phyloP scores from a whole-genome alignment of 768 basidiomycete species.

The Podaxis sp. region DNA sequence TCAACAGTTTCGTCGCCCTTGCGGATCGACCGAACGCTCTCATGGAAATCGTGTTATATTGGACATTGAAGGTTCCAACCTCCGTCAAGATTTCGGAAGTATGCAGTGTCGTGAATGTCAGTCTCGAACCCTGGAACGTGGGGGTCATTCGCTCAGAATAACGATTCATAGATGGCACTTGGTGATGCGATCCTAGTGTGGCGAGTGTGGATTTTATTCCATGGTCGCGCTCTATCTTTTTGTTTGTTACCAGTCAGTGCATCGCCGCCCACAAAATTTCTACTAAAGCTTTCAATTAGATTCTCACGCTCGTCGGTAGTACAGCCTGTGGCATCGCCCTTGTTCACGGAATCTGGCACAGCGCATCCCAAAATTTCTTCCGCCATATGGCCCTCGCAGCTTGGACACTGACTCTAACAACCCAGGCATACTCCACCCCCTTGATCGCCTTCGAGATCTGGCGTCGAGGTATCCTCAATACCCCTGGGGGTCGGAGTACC shows the following conservation, averaged over 20 bases:
- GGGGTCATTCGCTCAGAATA: not conserved
- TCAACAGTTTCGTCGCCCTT: constrained; percentile 4
- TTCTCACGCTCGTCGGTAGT: not conserved
- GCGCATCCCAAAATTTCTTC: not conserved
- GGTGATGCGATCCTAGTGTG: constrained; percentile 5
- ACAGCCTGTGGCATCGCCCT: constrained; percentile 4
- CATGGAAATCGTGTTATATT: not conserved
- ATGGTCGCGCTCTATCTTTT: not conserved
- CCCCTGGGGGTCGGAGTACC: not conserved
- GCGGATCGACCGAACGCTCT: not conserved
- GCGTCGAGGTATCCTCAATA: not conserved
- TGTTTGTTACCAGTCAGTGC: not conserved
- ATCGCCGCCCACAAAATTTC: too few relatives aligned
- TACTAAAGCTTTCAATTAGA: not conserved
- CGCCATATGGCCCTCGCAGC: not conserved
- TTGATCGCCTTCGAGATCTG: constrained; percentile 3
- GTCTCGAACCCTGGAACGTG: not conserved
- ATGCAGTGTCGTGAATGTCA: not conserved
- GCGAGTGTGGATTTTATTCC: constrained; percentile 5
- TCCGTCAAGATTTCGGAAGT: not conserved
- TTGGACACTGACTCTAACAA: not conserved
- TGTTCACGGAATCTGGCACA: not conserved
- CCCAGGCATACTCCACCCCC: not conserved
- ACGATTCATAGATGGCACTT: not conserved
- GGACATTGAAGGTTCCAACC: not conserved